Percentiles rank a stretch among this genome's conserved stretches.
These are phyloP conservation scores for Alternaria angustiovoidea DNA, from an alignment of 2,329 filamentous ascomycete genomes.

Conservation along the genomic window DNA sequence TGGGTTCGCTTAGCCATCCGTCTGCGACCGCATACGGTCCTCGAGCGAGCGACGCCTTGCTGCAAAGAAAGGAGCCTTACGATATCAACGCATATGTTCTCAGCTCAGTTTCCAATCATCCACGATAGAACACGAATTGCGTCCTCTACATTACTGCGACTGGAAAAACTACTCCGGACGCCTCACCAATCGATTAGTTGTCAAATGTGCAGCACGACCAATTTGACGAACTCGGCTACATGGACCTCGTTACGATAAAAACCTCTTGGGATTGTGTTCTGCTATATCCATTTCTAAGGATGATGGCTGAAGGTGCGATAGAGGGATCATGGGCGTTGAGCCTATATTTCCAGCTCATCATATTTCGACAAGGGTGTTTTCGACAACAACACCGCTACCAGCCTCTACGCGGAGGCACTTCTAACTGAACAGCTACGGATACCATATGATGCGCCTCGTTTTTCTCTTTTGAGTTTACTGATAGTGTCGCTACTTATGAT, in stretches of 20 bases:
- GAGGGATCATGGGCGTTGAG: background rate
- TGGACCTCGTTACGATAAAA: background rate
- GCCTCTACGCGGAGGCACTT: background rate
- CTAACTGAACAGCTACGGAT: background rate
- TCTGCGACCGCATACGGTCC: slow-evolving; percentile 18
- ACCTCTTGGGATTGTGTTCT: background rate
- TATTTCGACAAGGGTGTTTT: background rate
- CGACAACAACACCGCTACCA: background rate
- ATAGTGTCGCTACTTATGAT: background rate
- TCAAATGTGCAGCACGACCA: background rate
- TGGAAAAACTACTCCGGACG: background rate
- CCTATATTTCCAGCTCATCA: background rate
- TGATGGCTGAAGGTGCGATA: background rate
- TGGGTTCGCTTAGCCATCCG: slow-evolving; percentile 39
- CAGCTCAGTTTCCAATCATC: background rate
- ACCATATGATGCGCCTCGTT: slow-evolving; percentile 23
- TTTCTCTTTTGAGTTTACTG: background rate
- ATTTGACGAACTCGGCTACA: background rate
- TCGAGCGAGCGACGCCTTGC: slow-evolving; percentile 10
- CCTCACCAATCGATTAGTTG: background rate
- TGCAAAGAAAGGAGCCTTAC: background rate
- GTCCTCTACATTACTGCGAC: background rate
- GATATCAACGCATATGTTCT: background rate
- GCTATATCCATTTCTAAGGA: background rate
- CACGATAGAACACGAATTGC: background rate